phyloP scores from a whole-genome alignment of 2,329 filamentous ascomycete species.

The Hypoxylon sp. region DNA sequence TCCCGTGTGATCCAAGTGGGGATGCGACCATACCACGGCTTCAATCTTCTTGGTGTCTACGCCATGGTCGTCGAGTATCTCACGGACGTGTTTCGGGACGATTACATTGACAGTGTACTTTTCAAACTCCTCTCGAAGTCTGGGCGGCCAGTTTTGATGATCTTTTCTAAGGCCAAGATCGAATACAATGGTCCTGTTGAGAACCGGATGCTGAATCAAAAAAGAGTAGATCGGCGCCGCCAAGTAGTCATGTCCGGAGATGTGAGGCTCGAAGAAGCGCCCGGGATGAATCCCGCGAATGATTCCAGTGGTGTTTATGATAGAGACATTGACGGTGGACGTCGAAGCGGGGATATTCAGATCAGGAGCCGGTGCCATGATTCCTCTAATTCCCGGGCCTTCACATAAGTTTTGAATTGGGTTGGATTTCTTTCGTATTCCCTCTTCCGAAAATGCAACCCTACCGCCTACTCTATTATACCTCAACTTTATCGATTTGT shows the following conservation, averaged over 20 bases:
- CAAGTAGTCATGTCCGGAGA: conserved; percentile 53
- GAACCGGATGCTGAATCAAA: conserved; percentile 47
- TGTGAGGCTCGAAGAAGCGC: conserved; percentile 50
- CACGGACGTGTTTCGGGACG: conserved; percentile 43
- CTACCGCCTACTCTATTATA: background rate
- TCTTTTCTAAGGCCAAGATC: conserved; percentile 49
- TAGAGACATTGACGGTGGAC: conserved; percentile 54
- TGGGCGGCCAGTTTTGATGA: conserved; percentile 34
- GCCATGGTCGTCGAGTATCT: conserved; percentile 46
- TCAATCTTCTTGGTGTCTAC: conserved; percentile 46
- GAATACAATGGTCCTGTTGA: conserved; percentile 48
- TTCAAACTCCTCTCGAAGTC: conserved; percentile 2
- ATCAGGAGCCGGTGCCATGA: conserved; percentile 48
- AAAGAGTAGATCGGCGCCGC: conserved; percentile 45
- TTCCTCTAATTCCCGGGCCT: conserved; percentile 2
- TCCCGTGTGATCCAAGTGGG: conserved; percentile 49
- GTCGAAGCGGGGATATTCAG: conserved; percentile 54
- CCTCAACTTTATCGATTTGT: conserved; percentile 12
- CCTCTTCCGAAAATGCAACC: background rate
- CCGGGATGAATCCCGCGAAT: conserved; percentile 45
- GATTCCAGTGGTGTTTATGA: conserved; percentile 53
- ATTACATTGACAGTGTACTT: conserved; percentile 15
- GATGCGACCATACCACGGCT: conserved; percentile 49
- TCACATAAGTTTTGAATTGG: background rate
- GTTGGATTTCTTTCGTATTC: background rate